Conservation (phyloP, 73 alveolate species). For the Paramecium sonneborni region DNA sequence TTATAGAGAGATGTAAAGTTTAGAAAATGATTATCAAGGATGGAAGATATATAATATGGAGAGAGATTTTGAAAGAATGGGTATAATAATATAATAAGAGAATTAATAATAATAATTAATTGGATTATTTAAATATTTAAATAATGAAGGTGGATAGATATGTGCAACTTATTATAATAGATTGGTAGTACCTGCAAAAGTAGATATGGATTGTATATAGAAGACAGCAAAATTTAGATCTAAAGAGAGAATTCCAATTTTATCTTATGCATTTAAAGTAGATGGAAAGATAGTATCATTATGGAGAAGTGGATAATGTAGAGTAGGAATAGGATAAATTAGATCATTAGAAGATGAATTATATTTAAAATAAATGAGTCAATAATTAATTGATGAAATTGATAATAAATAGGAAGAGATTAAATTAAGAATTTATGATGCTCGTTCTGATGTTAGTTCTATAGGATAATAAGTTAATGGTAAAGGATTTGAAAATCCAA, state of each 20-base stretch:
- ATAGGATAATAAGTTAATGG: conserved; percentile 89
- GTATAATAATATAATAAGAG: neutral
- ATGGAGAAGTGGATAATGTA: conserved; percentile 66
- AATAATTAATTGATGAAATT: neutral
- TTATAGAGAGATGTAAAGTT: neutral
- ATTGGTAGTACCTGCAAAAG: conserved; percentile 57
- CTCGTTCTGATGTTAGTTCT: conserved; percentile 93
- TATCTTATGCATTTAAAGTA: conserved; percentile 51
- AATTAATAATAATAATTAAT: neutral
- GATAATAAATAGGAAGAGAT: neutral
- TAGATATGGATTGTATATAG: conserved; percentile 12
- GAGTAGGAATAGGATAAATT: conserved; percentile 54
- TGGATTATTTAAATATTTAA: conserved; percentile 47
- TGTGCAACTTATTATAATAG: conserved; percentile 56
- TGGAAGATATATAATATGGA: conserved; percentile 37
- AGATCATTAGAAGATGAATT: conserved; percentile 65
- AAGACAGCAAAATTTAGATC: conserved; percentile 60
- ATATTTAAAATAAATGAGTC: neutral
- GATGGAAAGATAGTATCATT: conserved; percentile 32
- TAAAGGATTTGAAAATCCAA: conserved; percentile 93
- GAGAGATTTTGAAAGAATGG: conserved; percentile 57
- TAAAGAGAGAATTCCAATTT: conserved; percentile 62
- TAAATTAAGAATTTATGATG: conserved; percentile 75
- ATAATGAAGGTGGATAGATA: conserved; percentile 48
- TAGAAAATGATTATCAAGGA: conserved; percentile 50